Conservation (phyloP, 1,139 yeast genomes). For the Debaryomycetaceae sp. region DNA sequence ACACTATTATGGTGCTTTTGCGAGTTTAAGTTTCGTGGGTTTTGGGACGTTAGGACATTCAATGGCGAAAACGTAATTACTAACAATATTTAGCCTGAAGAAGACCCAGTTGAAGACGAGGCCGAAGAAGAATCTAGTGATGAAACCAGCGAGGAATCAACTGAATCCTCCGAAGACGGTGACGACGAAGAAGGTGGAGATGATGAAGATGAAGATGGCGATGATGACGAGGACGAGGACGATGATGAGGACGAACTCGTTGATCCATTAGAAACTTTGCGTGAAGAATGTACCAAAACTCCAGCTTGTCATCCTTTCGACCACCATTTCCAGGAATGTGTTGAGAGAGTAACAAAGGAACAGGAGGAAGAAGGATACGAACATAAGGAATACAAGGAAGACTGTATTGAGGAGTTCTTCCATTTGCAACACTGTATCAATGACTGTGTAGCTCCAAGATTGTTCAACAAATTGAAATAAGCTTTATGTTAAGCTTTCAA, state of each 20-base stretch:
- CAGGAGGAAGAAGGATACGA: constrained; percentile 81
- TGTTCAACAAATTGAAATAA: constrained; percentile 83
- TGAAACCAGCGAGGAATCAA: constrained; percentile 21
- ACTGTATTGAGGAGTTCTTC: constrained; percentile 97
- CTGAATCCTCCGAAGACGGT: constrained; percentile 31
- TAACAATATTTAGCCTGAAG: constrained; percentile 20
- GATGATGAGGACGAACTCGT: constrained; percentile 73
- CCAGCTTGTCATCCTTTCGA: constrained; percentile 69
- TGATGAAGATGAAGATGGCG: constrained; percentile 65
- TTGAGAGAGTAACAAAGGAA: constrained; percentile 88
- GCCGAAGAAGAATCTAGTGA: constrained; percentile 18
- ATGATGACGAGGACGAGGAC: constrained; percentile 70
- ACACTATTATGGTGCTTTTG: no score
- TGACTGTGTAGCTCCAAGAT: constrained; percentile 89
- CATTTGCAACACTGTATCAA: constrained; percentile 92
- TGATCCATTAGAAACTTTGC: constrained; percentile 68
- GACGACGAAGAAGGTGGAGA: constrained; percentile 49
- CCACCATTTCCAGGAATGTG: constrained; percentile 94
- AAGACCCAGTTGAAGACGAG: constrained; percentile 16
- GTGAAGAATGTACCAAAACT: constrained; percentile 65
- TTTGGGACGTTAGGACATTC: no score
- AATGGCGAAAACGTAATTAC: constrained; percentile 11
- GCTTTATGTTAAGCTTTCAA: constrained; percentile 2
- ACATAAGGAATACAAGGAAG: constrained; percentile 82
- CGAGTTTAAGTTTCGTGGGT: no score